Conservation (phyloP, 169 alveolate genomes). For the Eimeria praecox region DNA sequence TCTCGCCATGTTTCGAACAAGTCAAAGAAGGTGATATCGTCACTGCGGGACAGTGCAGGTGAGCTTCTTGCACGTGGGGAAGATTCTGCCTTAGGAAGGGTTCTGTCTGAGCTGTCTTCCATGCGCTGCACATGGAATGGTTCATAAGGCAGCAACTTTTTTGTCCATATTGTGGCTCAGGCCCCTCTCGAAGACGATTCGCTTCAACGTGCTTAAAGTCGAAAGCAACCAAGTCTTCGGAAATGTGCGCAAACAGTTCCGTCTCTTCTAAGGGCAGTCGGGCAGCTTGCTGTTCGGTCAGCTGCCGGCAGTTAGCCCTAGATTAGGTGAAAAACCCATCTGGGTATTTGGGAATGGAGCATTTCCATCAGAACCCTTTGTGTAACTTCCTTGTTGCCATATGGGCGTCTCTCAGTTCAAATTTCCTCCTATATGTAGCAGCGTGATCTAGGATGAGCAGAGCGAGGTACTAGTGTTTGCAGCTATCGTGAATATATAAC, state of each 20-base stretch:
- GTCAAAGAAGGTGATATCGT: constrained; percentile 99
- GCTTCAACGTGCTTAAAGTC: constrained; percentile 99
- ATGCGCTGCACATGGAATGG: too few species aligned
- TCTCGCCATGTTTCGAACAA: constrained; percentile 98
- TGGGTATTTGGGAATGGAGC: constrained; percentile 1
- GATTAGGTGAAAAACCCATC: constrained; percentile 21
- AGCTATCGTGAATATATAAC: not conserved
- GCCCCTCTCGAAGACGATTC: constrained; percentile 99
- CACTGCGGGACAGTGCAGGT: constrained; percentile 99
- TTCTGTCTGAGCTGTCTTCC: too few species aligned
- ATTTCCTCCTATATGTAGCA: not conserved
- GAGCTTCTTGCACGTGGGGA: too few species aligned
- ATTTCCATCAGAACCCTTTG: not conserved
- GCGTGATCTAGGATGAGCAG: not conserved
- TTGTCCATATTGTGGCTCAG: constrained; percentile 86
- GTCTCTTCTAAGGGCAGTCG: constrained; percentile 93
- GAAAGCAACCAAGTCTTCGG: constrained; percentile 99
- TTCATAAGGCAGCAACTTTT: too few species aligned
- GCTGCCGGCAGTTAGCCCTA: constrained; percentile 1
- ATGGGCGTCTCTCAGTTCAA: not conserved
- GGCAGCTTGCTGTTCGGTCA: constrained; percentile 7
- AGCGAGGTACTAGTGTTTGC: not conserved
- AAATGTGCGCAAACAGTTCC: constrained; percentile 99
- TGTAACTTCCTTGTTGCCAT: constrained; percentile 13
- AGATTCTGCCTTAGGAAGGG: too few species aligned